Conservation (phyloP, 1,139 yeast genomes). For the Sugiyamaella sp. region DNA sequence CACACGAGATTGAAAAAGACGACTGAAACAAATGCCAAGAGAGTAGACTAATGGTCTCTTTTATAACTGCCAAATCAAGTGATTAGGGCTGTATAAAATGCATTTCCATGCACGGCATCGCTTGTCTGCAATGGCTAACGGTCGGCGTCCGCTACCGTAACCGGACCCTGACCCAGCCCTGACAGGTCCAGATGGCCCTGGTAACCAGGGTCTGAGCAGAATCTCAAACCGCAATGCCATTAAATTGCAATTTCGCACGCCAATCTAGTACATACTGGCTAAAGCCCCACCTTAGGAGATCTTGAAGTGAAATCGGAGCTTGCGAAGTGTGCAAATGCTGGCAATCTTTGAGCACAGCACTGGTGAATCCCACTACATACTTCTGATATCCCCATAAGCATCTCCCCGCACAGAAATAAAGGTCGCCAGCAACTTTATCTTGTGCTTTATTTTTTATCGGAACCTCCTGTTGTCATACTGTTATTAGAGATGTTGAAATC, state of each 20-base stretch:
- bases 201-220: too few relatives aligned
- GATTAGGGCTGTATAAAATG: not conserved
- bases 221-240: too few relatives aligned
- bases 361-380: not conserved
- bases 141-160: not conserved
- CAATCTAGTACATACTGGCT: too few relatives aligned
- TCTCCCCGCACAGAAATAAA: too few relatives aligned
- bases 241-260: too few relatives aligned
- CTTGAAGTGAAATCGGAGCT: not conserved
- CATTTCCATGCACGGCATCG: not conserved
- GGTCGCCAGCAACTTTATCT: not conserved
- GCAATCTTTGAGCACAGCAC: not conserved
- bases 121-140: not conserved
- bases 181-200: not conserved
- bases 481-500: conserved; percentile 32
- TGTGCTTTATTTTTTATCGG: not conserved
- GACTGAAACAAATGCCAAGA: not conserved
- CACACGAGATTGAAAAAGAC: not conserved
- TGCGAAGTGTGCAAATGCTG: too few relatives aligned
- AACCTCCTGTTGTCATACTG: not conserved
- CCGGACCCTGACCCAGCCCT: not conserved
- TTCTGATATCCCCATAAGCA: not conserved
- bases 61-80: not conserved
- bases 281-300: not conserved
- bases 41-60: not conserved